These are phyloP conservation scores for Backusella luteola DNA, from an alignment of 192 early-diverging fungal genomes.

Conservation along the genomic window DNA sequence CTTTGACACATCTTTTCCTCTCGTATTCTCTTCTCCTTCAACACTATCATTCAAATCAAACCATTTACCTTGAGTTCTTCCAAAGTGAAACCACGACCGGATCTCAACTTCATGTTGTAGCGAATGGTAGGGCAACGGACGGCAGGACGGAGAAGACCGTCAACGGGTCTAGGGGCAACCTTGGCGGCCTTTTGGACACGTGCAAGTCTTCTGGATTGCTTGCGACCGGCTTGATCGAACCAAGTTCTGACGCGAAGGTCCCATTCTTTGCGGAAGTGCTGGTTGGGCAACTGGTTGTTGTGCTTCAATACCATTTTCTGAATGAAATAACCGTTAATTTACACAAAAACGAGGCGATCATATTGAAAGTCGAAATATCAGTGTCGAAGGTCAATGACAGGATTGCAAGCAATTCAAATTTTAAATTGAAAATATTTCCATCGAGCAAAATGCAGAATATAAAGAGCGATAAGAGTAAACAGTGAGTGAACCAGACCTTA, in stretches of 20 bases:
- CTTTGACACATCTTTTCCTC: neutral
- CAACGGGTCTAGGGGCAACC: constrained; percentile 95
- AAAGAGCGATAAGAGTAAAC: neutral
- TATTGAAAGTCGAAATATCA: neutral
- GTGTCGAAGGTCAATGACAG: neutral
- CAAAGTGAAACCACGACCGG: constrained; percentile 96
- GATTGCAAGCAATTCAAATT: neutral
- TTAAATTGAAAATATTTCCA: neutral
- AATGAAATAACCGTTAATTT: neutral
- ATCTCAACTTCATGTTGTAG: constrained; percentile 97
- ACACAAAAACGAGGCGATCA: neutral
- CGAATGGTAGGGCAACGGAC: constrained; percentile 95
- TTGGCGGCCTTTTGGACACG: constrained; percentile 93
- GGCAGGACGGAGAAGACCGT: constrained; percentile 94
- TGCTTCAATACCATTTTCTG: constrained; percentile 68
- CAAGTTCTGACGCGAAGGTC: constrained; percentile 94
- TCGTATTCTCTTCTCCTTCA: neutral
- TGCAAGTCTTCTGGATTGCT: constrained; percentile 85
- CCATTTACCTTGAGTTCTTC: constrained; percentile 93
- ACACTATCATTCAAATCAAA: neutral
- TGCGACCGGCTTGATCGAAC: constrained; percentile 97
- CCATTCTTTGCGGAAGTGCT: constrained; percentile 99
- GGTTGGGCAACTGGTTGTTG: constrained; percentile 93
- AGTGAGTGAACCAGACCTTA: neutral
- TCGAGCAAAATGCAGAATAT: neutral